Base-by-base conservation (phyloP, 2,329 filamentous ascomycete species). In the Fusarium mangiferae region DNA sequence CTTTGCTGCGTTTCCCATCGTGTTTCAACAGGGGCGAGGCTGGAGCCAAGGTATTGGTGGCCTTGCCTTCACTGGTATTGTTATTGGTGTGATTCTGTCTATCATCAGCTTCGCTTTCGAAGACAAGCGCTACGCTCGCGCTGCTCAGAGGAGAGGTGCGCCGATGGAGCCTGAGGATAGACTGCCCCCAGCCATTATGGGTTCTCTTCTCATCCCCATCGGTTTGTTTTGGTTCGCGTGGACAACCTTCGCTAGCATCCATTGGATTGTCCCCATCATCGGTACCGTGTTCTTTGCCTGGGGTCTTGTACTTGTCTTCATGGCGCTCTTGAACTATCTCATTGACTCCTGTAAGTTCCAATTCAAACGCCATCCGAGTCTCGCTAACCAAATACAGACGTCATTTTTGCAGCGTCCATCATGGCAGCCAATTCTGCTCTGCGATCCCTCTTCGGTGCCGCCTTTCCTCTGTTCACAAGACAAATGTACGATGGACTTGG, bases 201-300 rank as follows among this genome's bases (percentile, higher is more conserved):
- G 70, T 2, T 65, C 64, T n/a, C 5, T 73, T 1, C 26, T 72
- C 0, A 70, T 73, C 1, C 58, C 70, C 0, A 18, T 72, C 7
- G 70, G 70, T 1, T 8, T 73, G 0, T 73, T 72, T 12, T 72
- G 69, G 69, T 72, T 73, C 38, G 69, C 69, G 3, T 72, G 70
- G 69, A 73, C 69, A 0, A 73, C 36, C 0, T 66, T 55, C 8
- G 54, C 49, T 0, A 60, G 44, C 0, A 8, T 73, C 1, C 70
- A 72, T 8, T 73, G 70, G 70, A 28, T 56, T 10, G 55, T 73
- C 0, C 65, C 69, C 0, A 72, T 72, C 4, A 36, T 65, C 2
- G 69, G 70, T 1, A 65, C 58, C 0, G 26, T 56, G 0, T 70
- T 70, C 30, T 72, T 72, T 10, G 58, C 58, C 2, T 55, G 66